These are phyloP conservation scores for Pulveroboletus sp. DNA, from an alignment of 768 basidiomycete species.

Conservation along the genomic window DNA sequence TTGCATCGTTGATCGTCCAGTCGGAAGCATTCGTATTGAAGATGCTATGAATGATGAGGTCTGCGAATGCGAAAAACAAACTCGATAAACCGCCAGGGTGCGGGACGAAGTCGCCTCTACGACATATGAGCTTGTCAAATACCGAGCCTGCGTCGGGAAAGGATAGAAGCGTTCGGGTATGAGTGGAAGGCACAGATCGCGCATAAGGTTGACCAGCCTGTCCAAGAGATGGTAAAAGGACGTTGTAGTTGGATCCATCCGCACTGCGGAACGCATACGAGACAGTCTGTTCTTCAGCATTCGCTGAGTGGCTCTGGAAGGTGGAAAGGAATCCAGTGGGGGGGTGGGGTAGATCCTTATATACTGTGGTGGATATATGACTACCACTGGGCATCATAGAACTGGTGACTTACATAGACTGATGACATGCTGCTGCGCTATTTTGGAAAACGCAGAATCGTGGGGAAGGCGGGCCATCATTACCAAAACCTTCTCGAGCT, in stretches of 20 bases:
- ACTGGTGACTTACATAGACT: conserved; percentile 50
- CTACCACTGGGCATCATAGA: background rate
- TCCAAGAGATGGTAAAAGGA: conserved; percentile 52
- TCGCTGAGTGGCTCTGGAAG: conserved; percentile 4
- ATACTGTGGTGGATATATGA: conserved; percentile 43
- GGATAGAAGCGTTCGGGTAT: conserved; percentile 37
- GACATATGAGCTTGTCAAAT: conserved; percentile 66
- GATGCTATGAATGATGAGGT: conserved; percentile 69
- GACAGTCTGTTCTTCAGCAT: conserved; percentile 13
- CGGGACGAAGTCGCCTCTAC: conserved; percentile 36
- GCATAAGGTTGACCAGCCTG: conserved; percentile 65
- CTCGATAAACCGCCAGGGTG: conserved; percentile 72
- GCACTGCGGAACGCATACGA: conserved; percentile 55
- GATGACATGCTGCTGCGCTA: conserved; percentile 51
- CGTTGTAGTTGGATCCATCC: conserved; percentile 62
- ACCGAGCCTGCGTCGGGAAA: conserved; percentile 68
- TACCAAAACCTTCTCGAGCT: conserved; percentile 64
- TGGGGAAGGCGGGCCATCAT: conserved; percentile 54
- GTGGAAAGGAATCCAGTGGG: conserved; percentile 50
- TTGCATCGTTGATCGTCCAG: conserved; percentile 56
- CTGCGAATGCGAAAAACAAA: conserved; percentile 77
- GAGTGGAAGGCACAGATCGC: conserved; percentile 56
- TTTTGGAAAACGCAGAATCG: conserved; percentile 26
- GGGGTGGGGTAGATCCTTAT: conserved; percentile 79
- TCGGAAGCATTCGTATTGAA: conserved; percentile 56